phyloP scores from a whole-genome alignment of 495 filamentous ascomycete species.

The Darksidea phi region DNA sequence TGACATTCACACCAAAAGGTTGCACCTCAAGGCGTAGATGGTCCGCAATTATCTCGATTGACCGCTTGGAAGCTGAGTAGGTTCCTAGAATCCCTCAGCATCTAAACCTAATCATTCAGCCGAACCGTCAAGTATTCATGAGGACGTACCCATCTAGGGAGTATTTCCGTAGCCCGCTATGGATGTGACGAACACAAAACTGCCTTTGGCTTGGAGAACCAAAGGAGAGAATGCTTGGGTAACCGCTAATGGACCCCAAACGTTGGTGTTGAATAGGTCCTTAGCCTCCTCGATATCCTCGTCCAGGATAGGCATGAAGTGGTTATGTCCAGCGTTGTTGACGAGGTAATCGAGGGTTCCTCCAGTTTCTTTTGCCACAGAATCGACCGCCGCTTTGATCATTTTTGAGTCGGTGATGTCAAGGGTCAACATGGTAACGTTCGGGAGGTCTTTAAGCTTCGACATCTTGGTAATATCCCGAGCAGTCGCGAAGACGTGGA shows the following conservation, averaged over 20 bases:
- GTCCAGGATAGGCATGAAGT: conserved; percentile 44
- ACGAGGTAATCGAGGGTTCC: conserved; percentile 45
- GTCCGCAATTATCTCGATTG: conserved; percentile 15
- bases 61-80: conserved; percentile 7
- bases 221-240: conserved; percentile 29
- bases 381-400: conserved; percentile 20
- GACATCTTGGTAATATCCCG: conserved; percentile 42
- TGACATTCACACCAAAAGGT: conserved; percentile 10
- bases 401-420: conserved; percentile 24
- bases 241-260: conserved; percentile 9
- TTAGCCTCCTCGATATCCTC: conserved; percentile 42
- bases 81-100: conserved; percentile 10
- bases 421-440: conserved; percentile 18
- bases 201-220: conserved; percentile 20
- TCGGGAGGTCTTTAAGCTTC: conserved; percentile 15
- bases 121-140: neutral
- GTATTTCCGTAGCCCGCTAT: conserved; percentile 7
- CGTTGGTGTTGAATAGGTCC: conserved; percentile 23
- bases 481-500: conserved; percentile 48
- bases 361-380: conserved; percentile 5
- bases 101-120: too few relatives aligned
- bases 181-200: neutral
- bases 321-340: conserved; percentile 47
- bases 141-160: conserved; percentile 3
- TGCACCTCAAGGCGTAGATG: conserved; percentile 11